Evolutionary conservation across 2,329 filamentous ascomycete species (phyloP).

Genomic region (Penicillium sp.): DNA sequence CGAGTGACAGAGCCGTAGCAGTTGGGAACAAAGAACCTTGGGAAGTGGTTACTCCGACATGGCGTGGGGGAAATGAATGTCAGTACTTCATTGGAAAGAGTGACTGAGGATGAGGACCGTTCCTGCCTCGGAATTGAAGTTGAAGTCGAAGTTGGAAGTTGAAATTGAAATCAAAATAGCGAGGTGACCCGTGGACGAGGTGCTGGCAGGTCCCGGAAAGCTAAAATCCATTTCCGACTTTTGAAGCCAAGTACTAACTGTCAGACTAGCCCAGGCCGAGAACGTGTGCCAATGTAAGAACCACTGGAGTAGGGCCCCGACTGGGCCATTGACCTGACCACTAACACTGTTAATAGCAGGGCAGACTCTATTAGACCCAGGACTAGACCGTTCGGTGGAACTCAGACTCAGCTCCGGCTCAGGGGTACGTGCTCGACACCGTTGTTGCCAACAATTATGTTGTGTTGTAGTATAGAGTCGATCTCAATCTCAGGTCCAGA

Average conservation of each 20-base stretch:
- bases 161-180: neutral
- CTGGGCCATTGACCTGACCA: neutral
- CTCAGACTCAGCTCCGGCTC: neutral
- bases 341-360: constrained; percentile 15
- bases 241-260: no score
- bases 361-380: constrained; percentile 1
- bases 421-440: neutral
- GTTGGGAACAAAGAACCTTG: neutral
- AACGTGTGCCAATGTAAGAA: neutral
- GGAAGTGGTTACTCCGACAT: neutral
- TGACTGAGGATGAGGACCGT: neutral
- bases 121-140: neutral
- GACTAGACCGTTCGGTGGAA: constrained; percentile 29
- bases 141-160: neutral
- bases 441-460: no score
- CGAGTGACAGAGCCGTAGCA: neutral
- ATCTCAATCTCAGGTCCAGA: neutral
- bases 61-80: neutral
- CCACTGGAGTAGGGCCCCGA: neutral
- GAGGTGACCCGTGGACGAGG: no score
- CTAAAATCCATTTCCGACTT: no score
- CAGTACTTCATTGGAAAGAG: neutral
- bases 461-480: no score
- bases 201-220: no score
- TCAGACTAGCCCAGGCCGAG: constrained; percentile 14